Evolutionary conservation across 106 monocot species (phyloP).

Genomic region (Alisma plantagoaquatica): DNA sequence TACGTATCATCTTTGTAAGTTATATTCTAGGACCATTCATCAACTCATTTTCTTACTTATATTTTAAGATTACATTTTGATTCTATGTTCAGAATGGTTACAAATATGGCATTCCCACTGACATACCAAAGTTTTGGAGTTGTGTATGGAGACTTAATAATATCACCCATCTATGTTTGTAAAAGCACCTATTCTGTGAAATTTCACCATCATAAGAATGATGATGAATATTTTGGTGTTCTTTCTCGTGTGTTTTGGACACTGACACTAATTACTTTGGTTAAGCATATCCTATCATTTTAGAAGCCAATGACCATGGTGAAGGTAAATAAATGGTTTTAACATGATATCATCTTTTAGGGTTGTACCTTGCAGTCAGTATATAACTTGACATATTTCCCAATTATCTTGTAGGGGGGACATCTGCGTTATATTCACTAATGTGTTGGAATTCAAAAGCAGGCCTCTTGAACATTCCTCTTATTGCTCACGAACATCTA

Average conservation of each 20-base stretch:
- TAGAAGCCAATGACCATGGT: slow-evolving; percentile 60
- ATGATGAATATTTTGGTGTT: slow-evolving; percentile 44
- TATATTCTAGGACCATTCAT: too few relatives aligned
- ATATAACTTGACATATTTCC: not conserved
- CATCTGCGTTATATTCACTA: slow-evolving; percentile 80
- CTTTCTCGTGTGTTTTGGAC: slow-evolving; percentile 70
- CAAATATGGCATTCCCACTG: slow-evolving; percentile 30
- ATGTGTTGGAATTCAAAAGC: slow-evolving; percentile 61
- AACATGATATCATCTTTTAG: not conserved
- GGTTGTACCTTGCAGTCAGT: not conserved
- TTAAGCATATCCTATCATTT: slow-evolving; percentile 57
- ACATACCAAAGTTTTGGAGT: slow-evolving; percentile 76
- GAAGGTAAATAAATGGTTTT: slow-evolving; percentile 35
- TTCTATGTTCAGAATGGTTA: slow-evolving; percentile 29
- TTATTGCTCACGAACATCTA: slow-evolving; percentile 17
- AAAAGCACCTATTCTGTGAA: slow-evolving; percentile 52
- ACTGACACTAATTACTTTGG: slow-evolving; percentile 44
- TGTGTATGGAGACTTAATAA: slow-evolving; percentile 60
- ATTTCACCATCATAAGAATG: slow-evolving; percentile 31
- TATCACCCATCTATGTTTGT: slow-evolving; percentile 68
- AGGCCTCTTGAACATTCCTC: slow-evolving; percentile 25
- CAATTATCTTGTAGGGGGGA: slow-evolving; percentile 41
- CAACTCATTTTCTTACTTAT: too few relatives aligned
- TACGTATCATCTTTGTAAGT: too few relatives aligned
- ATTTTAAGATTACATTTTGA: too few relatives aligned